phyloP scores from a whole-genome alignment of 148 eudicot species.

The Salicornia ramosissima region DNA sequence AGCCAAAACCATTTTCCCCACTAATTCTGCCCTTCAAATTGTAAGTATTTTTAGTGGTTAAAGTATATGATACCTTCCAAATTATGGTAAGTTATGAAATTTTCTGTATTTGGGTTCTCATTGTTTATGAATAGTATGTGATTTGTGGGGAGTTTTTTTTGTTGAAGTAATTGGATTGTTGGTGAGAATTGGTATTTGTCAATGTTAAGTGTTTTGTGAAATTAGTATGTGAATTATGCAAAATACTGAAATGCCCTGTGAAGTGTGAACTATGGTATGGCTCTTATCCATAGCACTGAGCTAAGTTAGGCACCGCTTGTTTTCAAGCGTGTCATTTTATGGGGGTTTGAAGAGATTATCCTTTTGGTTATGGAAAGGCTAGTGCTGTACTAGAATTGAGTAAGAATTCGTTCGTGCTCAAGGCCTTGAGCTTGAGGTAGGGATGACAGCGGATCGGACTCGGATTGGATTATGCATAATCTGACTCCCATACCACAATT shows the following conservation, averaged over 20 bases:
- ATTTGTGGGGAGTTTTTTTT: no score
- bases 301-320: no score
- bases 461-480: no score
- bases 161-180: neutral
- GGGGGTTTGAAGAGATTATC: neutral
- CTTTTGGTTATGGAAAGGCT: neutral
- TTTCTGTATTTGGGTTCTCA: neutral
- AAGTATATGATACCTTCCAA: no score
- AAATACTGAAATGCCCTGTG: no score
- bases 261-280: no score
- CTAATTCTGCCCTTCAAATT: conserved; percentile 60
- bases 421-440: neutral
- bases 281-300: no score
- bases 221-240: no score
- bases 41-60: conserved; percentile 41
- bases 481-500: no score
- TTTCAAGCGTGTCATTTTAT: neutral
- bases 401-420: no score
- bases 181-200: neutral
- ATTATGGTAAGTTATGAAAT: no score
- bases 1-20: conserved; percentile 53
- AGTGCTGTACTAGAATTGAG: neutral
- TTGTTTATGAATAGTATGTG: neutral
- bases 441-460: no score
- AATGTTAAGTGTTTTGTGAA: neutral